Evolutionary conservation across 2,329 filamentous ascomycete species (phyloP).

Genomic region (Fusarium subtropicale): DNA sequence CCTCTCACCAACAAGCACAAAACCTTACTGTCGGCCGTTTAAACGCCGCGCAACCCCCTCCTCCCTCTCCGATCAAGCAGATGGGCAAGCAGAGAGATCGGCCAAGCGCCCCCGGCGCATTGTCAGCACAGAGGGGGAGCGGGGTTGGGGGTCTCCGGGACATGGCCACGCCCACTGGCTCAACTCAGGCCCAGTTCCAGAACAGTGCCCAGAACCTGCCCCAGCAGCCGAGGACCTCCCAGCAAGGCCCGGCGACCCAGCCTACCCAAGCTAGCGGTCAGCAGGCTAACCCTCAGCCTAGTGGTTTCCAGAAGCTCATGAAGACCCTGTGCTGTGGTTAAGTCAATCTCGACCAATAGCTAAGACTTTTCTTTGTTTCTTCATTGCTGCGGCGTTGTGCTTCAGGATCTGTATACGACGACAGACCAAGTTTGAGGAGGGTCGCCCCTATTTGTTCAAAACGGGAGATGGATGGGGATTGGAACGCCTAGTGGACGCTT

Average conservation of each 20-base stretch:
- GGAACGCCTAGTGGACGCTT: slow-evolving; percentile 14
- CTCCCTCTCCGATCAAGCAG: slow-evolving; percentile 85
- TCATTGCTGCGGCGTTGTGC: slow-evolving; percentile 46
- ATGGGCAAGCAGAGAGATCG: slow-evolving; percentile 79
- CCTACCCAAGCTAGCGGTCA: slow-evolving; percentile 66
- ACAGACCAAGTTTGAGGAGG: slow-evolving; percentile 28
- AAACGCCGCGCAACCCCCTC: slow-evolving; percentile 92
- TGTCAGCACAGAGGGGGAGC: slow-evolving; percentile 81
- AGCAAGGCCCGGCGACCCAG: slow-evolving; percentile 68
- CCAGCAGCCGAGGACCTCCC: slow-evolving; percentile 71
- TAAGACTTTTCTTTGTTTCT: slow-evolving; percentile 48
- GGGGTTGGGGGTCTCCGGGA: slow-evolving; percentile 79
- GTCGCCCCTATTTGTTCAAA: slow-evolving; percentile 6
- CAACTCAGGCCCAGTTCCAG: slow-evolving; percentile 96
- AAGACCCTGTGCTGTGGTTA: slow-evolving; percentile 92
- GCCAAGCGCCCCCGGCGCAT: slow-evolving; percentile 81
- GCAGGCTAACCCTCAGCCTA: slow-evolving; percentile 77
- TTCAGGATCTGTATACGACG: slow-evolving; percentile 37
- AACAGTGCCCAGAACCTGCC: slow-evolving; percentile 91
- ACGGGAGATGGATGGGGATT: slow-evolving; percentile 23
- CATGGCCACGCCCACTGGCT: slow-evolving; percentile 85
- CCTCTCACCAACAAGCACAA: slow-evolving; percentile 71
- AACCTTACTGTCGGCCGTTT: slow-evolving; percentile 85
- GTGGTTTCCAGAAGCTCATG: slow-evolving; percentile 91
- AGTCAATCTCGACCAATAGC: slow-evolving; percentile 46